These are phyloP conservation scores for Rhynchospora breviuscula DNA, from an alignment of 176 grass and related monocot species.

Conservation along the genomic window DNA sequence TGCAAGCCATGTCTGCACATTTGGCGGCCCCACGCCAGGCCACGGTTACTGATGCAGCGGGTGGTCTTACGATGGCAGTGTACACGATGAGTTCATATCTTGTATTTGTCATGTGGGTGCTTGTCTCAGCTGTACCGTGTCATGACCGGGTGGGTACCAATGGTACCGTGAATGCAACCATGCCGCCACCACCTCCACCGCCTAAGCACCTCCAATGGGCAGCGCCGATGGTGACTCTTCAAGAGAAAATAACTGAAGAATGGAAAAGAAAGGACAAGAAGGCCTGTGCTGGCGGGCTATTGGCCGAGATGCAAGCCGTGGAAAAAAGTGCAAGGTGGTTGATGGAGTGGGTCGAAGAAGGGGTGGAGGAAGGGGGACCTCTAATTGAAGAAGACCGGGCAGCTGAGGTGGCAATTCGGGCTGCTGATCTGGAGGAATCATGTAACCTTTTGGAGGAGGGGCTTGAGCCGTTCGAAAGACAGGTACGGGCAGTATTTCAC, in stretches of 20 bases:
- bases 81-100: constrained; percentile 93
- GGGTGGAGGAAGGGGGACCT: not conserved
- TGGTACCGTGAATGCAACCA: not conserved
- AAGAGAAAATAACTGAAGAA: constrained; percentile 66
- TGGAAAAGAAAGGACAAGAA: constrained; percentile 50
- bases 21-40: constrained; percentile 32
- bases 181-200: constrained; percentile 25
- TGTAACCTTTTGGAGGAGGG: constrained; percentile 61
- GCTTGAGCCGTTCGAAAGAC: constrained; percentile 58
- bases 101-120: constrained; percentile 68
- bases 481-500: constrained; percentile 85
- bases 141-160: constrained; percentile 33
- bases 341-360: constrained; percentile 46
- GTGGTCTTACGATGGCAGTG: constrained; percentile 55
- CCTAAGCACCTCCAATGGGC: constrained; percentile 74
- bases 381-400: constrained; percentile 24
- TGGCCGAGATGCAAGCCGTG: constrained; percentile 70
- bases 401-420: constrained; percentile 32
- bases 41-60: not conserved
- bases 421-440: constrained; percentile 48
- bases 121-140: constrained; percentile 63
- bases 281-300: constrained; percentile 26
- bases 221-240: constrained; percentile 41
- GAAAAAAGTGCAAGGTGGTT: constrained; percentile 49
- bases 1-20: constrained; percentile 64